Percentiles rank a stretch among this genome's conserved stretches.
Evolutionary conservation across 2,329 filamentous ascomycete genomes (phyloP).

Genomic region (Aureobasidium melanogenum): DNA sequence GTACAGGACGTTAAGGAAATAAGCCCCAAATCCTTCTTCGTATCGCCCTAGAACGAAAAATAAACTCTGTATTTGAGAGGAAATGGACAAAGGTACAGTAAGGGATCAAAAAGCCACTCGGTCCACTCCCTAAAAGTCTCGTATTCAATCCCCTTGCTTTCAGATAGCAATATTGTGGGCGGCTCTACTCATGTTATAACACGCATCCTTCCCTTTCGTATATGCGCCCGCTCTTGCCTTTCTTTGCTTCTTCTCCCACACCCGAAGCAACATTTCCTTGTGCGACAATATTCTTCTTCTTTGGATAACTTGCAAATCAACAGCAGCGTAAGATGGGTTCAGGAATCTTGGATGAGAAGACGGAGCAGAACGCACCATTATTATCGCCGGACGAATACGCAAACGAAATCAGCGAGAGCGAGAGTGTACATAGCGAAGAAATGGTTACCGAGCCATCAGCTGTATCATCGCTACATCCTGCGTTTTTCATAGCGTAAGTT

Average conservation of each 20-base stretch:
- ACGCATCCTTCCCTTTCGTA: not conserved
- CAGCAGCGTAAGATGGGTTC: not conserved
- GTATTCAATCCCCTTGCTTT: conserved; percentile 2
- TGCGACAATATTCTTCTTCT: not conserved
- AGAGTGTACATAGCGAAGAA: not conserved
- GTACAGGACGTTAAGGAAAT: not conserved
- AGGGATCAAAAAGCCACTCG: conserved; percentile 1
- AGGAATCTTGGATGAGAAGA: not conserved
- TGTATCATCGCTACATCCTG: conserved; percentile 53
- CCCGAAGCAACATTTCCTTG: not conserved
- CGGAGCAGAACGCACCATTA: conserved; percentile 3
- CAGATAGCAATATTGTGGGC: not conserved
- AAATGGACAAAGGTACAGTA: not conserved
- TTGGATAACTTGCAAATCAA: not conserved
- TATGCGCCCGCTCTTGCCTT: not conserved
- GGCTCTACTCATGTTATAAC: conserved; percentile 1
- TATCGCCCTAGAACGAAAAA: not conserved
- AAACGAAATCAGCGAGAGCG: conserved; percentile 1
- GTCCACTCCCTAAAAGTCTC: not conserved
- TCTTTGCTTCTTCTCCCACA: not conserved
- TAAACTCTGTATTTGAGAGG: not conserved
- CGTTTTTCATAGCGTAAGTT: conserved; percentile 68
- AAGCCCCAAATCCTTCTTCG: not conserved
- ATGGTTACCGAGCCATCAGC: not conserved
- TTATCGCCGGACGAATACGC: not conserved